phyloP scores from a whole-genome alignment of 2,329 filamentous ascomycete species.

The Neonectria magnoliae region DNA sequence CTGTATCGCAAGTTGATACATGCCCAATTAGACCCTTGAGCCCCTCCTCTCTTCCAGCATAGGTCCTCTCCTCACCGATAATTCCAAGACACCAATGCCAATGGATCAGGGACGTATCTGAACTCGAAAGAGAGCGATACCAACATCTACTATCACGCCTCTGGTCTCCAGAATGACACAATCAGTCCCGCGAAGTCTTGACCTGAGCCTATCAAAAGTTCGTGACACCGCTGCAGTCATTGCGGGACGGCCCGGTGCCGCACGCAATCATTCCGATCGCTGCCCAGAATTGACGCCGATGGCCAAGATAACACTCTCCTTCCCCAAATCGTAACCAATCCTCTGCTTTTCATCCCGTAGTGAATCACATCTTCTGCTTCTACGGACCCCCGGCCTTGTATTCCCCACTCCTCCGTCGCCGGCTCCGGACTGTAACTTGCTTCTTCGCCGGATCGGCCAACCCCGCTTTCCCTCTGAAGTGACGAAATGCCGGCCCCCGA shows the following conservation, averaged over 20 bases:
- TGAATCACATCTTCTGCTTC: background rate
- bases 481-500: slow-evolving; percentile 26
- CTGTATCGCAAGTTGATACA: background rate
- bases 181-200: slow-evolving; percentile 9
- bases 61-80: background rate
- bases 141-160: slow-evolving; percentile 7
- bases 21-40: too few species aligned
- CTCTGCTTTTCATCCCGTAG: background rate
- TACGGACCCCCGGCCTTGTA: background rate
- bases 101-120: background rate
- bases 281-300: slow-evolving; percentile 29
- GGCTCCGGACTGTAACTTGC: background rate
- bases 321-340: background rate
- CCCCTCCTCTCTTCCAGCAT: background rate
- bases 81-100: background rate
- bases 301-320: background rate
- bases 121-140: too few species aligned
- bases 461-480: background rate
- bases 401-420: background rate
- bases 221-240: background rate
- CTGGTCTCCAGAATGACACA: slow-evolving; percentile 22
- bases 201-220: background rate
- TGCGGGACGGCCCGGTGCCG: slow-evolving; percentile 19
- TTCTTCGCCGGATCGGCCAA: background rate
- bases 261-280: slow-evolving; percentile 16